Evolutionary conservation across 1,284 basidiomycete genomes (phyloP).

Genomic region (Ganoderma leucocontextum): DNA sequence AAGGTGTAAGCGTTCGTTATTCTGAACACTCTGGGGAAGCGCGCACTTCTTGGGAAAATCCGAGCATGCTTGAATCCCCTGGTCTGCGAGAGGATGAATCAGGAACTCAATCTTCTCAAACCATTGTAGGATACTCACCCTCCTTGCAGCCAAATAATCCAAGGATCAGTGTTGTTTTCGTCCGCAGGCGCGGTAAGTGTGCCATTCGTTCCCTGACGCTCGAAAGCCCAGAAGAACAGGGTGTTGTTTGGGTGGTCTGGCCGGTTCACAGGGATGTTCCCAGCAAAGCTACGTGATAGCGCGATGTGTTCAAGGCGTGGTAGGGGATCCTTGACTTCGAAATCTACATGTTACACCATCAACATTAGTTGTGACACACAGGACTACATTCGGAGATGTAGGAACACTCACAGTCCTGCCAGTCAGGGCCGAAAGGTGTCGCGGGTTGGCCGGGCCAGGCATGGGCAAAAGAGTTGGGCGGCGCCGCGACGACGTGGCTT

Average conservation of each 20-base stretch:
- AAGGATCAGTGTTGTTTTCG: slow-evolving; percentile 56
- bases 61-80: slow-evolving; percentile 1
- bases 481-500: not conserved
- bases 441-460: slow-evolving; percentile 37
- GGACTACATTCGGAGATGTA: not conserved
- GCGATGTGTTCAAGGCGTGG: slow-evolving; percentile 64
- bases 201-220: slow-evolving; percentile 56
- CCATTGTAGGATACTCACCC: slow-evolving; percentile 41
- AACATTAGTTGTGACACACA: not conserved
- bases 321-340: slow-evolving; percentile 57
- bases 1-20: slow-evolving; percentile 28
- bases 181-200: slow-evolving; percentile 57
- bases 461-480: slow-evolving; percentile 35
- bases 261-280: slow-evolving; percentile 72
- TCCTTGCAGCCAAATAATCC: slow-evolving; percentile 82
- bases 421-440: slow-evolving; percentile 41
- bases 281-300: slow-evolving; percentile 66
- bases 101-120: not conserved
- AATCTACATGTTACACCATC: slow-evolving; percentile 28
- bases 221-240: slow-evolving; percentile 77
- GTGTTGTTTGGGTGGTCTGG: slow-evolving; percentile 64
- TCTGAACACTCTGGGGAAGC: slow-evolving; percentile 52
- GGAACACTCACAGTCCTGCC: slow-evolving; percentile 42
- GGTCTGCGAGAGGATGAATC: not conserved
- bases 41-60: not conserved